Percentiles rank a stretch among this genome's conserved stretches.
These are phyloP conservation scores for Pseudocercospora ulei DNA, from an alignment of 2,329 filamentous ascomycete species.

Conservation along the genomic window DNA sequence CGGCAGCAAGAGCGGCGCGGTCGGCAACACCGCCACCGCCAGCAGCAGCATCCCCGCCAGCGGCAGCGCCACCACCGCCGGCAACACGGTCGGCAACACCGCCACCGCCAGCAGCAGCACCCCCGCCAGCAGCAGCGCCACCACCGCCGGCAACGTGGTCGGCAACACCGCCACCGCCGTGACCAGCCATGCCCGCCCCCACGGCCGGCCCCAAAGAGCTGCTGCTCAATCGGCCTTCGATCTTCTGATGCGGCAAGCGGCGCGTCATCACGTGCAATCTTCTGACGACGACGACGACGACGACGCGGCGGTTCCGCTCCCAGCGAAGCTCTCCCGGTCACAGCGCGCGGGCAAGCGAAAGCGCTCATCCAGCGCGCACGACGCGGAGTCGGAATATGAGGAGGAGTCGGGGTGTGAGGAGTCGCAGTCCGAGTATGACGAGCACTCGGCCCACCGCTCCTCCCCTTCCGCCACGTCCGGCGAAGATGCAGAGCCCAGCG, in stretches of 20 bases:
- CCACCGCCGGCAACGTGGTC: background rate
- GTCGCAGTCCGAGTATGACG: background rate
- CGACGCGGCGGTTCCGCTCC: background rate
- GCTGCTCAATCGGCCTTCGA: background rate
- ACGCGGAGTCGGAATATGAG: background rate
- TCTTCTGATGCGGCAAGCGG: background rate
- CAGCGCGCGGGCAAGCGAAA: background rate
- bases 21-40: too few species aligned
- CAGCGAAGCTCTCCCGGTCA: background rate
- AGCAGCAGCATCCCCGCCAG: too few species aligned
- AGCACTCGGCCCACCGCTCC: background rate
- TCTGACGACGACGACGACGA: background rate
- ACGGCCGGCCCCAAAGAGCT: background rate
- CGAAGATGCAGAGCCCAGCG: background rate
- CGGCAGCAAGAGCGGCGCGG: too few species aligned
- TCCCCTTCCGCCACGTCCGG: background rate
- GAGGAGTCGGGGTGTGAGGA: background rate
- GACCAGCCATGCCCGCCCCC: background rate
- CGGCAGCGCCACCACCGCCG: too few species aligned
- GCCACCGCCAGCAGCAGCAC: too few species aligned
- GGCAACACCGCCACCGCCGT: background rate
- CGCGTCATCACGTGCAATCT: background rate
- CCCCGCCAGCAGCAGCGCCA: too few species aligned
- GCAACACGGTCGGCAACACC: too few species aligned
- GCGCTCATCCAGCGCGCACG: constrained; percentile 1